Evolutionary conservation across 2,329 filamentous ascomycete genomes (phyloP).

Genomic region (Alternaria metachromatica): DNA sequence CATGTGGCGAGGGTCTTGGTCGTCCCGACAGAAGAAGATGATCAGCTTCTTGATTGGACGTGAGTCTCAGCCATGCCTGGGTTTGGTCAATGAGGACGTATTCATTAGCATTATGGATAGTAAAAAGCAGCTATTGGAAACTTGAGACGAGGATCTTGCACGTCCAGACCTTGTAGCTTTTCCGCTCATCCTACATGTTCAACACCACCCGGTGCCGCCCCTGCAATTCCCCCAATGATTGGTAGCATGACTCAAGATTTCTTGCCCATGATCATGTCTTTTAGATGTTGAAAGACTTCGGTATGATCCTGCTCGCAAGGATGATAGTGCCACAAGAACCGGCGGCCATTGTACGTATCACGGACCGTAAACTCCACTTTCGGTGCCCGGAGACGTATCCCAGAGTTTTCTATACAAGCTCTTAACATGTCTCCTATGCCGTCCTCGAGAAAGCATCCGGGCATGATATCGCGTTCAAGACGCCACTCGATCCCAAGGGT

Average conservation of each 20-base stretch:
- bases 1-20: background rate
- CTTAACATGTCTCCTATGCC: background rate
- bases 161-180: background rate
- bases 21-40: background rate
- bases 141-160: background rate
- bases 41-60: background rate
- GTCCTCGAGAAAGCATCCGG: background rate
- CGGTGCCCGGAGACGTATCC: background rate
- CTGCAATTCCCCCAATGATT: background rate
- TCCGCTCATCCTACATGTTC: background rate
- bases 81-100: background rate
- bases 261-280: background rate
- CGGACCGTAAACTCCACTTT: background rate
- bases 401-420: background rate
- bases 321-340: background rate
- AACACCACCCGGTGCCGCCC: background rate
- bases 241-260: background rate
- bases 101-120: background rate
- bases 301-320: background rate
- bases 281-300: background rate
- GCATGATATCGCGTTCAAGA: background rate
- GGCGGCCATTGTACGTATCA: background rate
- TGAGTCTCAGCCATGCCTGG: background rate
- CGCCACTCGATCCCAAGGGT: background rate
- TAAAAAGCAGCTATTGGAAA: background rate